phyloP scores from a whole-genome alignment of 352 stramenopile species.

The Aphanomyces euteiches region DNA sequence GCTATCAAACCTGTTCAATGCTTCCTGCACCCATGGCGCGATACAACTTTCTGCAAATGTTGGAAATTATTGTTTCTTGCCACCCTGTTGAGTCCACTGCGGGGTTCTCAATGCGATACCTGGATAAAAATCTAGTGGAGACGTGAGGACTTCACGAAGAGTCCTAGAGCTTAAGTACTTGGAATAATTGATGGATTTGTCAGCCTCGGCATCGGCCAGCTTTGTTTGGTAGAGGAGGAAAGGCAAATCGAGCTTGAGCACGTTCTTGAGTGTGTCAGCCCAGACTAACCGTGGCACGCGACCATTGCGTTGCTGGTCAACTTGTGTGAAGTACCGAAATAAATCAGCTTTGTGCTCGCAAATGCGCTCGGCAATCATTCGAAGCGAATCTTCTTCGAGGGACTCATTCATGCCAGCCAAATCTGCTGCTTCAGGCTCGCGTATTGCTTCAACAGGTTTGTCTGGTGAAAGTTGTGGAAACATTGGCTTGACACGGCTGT shows the following conservation, averaged over 20 bases:
- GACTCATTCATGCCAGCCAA: slow-evolving; percentile 31
- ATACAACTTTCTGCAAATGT: slow-evolving; percentile 91
- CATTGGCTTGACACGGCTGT: slow-evolving; percentile 19
- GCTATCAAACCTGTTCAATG: slow-evolving; percentile 46
- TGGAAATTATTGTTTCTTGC: slow-evolving; percentile 87
- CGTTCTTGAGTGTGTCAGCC: slow-evolving; percentile 44
- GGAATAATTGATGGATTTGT: slow-evolving; percentile 52
- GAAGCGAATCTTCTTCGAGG: slow-evolving; percentile 40
- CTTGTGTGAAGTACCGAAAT: slow-evolving; percentile 53
- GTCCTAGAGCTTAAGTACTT: slow-evolving; percentile 32
- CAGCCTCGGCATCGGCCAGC: slow-evolving; percentile 43
- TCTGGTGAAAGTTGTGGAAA: slow-evolving; percentile 30
- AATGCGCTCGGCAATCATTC: slow-evolving; percentile 55
- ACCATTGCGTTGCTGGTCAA: slow-evolving; percentile 41
- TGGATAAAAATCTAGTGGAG: slow-evolving; percentile 61
- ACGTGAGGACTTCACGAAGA: neutral
- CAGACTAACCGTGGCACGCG: slow-evolving; percentile 41
- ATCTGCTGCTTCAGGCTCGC: slow-evolving; percentile 41
- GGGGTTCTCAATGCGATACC: slow-evolving; percentile 90
- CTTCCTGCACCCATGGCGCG: slow-evolving; percentile 84
- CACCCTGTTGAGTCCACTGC: slow-evolving; percentile 78
- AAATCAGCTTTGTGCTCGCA: slow-evolving; percentile 48
- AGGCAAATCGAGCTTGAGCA: slow-evolving; percentile 52
- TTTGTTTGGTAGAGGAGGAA: slow-evolving; percentile 44
- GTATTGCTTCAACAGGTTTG: slow-evolving; percentile 31